Evolutionary conservation across 129 eudicot species (phyloP).

Genomic region (Erigeron canadensis): DNA sequence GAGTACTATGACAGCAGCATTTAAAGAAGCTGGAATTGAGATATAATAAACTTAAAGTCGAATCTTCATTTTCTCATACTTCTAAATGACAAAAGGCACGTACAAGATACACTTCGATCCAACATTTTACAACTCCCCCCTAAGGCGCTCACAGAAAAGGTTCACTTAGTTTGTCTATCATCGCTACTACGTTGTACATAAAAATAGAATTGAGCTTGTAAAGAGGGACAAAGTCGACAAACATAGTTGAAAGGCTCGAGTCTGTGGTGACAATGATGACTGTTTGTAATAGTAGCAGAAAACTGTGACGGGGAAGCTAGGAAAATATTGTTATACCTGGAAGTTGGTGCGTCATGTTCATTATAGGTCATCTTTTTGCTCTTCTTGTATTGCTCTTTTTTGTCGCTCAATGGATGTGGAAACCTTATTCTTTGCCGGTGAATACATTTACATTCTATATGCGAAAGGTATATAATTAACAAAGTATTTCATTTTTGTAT

Average conservation of each 20-base stretch:
- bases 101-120: constrained; percentile 23
- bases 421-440: constrained; percentile 34
- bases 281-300: constrained; percentile 20
- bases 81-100: constrained; percentile 11
- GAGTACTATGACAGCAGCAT: constrained; percentile 71
- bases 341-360: constrained; percentile 31
- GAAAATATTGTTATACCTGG: constrained; percentile 13
- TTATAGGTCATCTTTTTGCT: constrained; percentile 29
- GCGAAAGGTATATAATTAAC: too few species aligned
- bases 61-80: constrained; percentile 17
- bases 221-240: constrained; percentile 35
- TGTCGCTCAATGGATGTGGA: constrained; percentile 19
- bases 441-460: constrained; percentile 18
- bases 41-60: constrained; percentile 29
- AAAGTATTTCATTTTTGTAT: too few species aligned
- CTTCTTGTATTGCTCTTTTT: constrained; percentile 28
- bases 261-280: constrained; percentile 6
- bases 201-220: constrained; percentile 43
- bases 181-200: constrained; percentile 53
- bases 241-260: constrained; percentile 28
- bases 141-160: constrained; percentile 21
- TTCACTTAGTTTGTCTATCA: constrained; percentile 24
- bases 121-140: constrained; percentile 19
- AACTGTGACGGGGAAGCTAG: constrained; percentile 16
- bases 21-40: constrained; percentile 53